Evolutionary conservation across 2,329 filamentous ascomycete species (phyloP), one percentile per base, ranked within the genome.

Genomic region (Colletotrichum coccodes): DNA sequence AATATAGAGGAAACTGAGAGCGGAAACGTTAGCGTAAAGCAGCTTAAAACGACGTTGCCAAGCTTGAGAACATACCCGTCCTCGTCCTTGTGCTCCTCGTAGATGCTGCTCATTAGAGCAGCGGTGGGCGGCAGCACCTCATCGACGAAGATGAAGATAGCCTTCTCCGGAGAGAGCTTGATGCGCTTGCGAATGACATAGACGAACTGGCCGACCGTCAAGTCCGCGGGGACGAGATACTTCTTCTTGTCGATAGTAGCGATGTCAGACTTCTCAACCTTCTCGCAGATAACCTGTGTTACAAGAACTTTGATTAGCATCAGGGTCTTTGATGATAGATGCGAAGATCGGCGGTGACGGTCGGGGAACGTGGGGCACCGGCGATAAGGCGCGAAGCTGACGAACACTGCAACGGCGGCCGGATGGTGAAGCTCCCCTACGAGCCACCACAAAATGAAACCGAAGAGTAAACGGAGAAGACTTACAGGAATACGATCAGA

Each of bases 181-280:
- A 99, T 99, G 79, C 96, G 93, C 90, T 99, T 99, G 82, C 96
- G 94, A 85, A 99, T 99, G 73, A 99, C 96, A 84, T 99, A 99
- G 85, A 99, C 96, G 81, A 99, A 98, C 91, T 99, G 96, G 77
- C 96, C 96, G 72, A 99, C 96, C 72, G 96, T 99, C 79, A 99
- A 90, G 80, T 99, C 96, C 75, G 96, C 94, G 16, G 96, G 96
- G 32, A 99, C 96, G 56, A 99, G 90, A 80, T 99, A 99, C 87
- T 99, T 99, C 91, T 99, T 99, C 92, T 99, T 99, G 86, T 99
- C 96, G 88, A 99, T 99, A 75, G 96, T 98, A 70, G 96, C 96
- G 77, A 99, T 99, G 81, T 99, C 96, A 71, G 93, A 97, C 87
- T 98, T 98, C 86, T 99, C 96, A 75, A 98, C 95, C 88, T 98